phyloP scores from a whole-genome alignment of 768 basidiomycete genomes.

The Daedaleopsis nitida region DNA sequence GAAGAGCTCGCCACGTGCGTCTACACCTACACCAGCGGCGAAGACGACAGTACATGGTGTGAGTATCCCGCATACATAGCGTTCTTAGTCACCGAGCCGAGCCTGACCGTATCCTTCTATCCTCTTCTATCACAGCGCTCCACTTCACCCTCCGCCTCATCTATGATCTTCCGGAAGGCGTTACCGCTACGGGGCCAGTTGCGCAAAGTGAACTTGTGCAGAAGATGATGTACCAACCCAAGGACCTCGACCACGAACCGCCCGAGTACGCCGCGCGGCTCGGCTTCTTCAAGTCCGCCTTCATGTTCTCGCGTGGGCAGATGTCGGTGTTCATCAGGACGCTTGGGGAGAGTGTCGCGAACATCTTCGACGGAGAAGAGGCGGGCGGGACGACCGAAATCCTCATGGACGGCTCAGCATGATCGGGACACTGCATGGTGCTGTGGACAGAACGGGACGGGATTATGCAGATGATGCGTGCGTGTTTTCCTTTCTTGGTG shows the following conservation, averaged over 20 bases:
- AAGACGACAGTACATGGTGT: conserved; percentile 13
- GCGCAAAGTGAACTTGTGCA: conserved; percentile 41
- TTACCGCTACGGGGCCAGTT: background rate
- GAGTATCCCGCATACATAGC: background rate
- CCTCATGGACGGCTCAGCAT: conserved; percentile 25
- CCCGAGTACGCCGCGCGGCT: conserved; percentile 57
- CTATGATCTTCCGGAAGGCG: conserved; percentile 5
- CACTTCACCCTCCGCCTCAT: conserved; percentile 44
- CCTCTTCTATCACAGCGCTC: conserved; percentile 46
- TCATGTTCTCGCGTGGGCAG: conserved; percentile 71
- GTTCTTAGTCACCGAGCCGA: background rate
- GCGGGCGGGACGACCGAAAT: conserved; percentile 29
- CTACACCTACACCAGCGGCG: conserved; percentile 45
- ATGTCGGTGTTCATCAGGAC: conserved; percentile 68
- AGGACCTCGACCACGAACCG: conserved; percentile 63
- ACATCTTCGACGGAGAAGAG: conserved; percentile 33
- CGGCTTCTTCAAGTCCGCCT: conserved; percentile 61
- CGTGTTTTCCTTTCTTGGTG: too few species aligned
- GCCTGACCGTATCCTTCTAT: background rate
- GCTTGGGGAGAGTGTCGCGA: conserved; percentile 51
- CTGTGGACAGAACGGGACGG: too few species aligned
- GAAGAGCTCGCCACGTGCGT: conserved; percentile 68
- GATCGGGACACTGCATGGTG: conserved; percentile 11
- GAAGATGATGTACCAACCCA: conserved; percentile 63
- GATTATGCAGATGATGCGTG: too few species aligned